Conservation (phyloP, 768 basidiomycete species). For the Bullera alba region DNA sequence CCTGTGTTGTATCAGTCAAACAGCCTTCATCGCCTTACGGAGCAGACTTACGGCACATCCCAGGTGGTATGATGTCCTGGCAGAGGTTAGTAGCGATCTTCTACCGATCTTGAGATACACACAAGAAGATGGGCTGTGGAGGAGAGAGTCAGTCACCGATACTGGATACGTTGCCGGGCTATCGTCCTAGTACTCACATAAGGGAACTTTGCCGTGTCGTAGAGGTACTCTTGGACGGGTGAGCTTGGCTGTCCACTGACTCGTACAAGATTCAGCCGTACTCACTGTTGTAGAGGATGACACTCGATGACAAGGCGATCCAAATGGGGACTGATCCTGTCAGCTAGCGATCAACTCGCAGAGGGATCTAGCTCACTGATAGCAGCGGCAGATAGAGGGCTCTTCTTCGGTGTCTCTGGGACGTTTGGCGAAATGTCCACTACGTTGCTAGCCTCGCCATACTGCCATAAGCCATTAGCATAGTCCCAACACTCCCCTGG, state of each 20-base stretch:
- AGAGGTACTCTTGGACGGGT: too few species aligned
- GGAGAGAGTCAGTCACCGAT: constrained; percentile 34
- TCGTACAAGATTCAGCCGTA: too few species aligned
- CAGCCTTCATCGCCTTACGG: background rate
- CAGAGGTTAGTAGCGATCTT: background rate
- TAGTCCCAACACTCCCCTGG: background rate
- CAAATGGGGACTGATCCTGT: background rate
- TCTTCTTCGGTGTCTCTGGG: background rate
- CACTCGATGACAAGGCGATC: background rate
- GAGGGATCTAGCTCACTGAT: background rate
- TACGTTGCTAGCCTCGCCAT: background rate
- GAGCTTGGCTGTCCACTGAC: too few species aligned
- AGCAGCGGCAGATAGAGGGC: background rate
- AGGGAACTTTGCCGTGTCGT: too few species aligned
- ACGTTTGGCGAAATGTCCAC: background rate
- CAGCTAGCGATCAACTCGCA: background rate
- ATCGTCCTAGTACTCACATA: too few species aligned
- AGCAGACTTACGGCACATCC: constrained; percentile 34
- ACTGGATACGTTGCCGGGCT: too few species aligned
- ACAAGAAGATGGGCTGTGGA: constrained; percentile 42
- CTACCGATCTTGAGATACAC: background rate
- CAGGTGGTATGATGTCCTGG: constrained; percentile 38
- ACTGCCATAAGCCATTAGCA: background rate
- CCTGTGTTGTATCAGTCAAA: constrained; percentile 14
- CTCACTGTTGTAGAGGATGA: background rate